phyloP scores from a whole-genome alignment of 1,139 yeast species.

The Suhomyces kunorum region DNA sequence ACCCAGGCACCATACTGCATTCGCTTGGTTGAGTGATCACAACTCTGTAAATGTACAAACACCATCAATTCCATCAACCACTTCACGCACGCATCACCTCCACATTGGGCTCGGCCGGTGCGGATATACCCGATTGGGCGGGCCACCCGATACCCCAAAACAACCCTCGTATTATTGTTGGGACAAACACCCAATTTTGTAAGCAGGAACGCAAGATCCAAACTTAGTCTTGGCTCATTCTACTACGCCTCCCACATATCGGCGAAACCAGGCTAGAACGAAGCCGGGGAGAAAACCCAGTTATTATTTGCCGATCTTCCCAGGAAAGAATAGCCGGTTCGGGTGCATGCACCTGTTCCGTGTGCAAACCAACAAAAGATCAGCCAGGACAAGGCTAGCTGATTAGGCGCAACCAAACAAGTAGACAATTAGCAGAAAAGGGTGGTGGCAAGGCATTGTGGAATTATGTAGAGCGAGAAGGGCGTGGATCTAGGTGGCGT shows the following conservation, averaged over 20 bases:
- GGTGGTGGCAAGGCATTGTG: conserved; percentile 1
- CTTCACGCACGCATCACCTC: not conserved
- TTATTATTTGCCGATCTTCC: not conserved
- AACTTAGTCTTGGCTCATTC: conserved; percentile 6
- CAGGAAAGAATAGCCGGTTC: conserved; percentile 2
- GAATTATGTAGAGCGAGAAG: conserved; percentile 1
- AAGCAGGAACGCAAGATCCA: conserved; percentile 7
- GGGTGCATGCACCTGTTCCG: not conserved
- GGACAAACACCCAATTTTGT: not conserved
- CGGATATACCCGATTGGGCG: not conserved
- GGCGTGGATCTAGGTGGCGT: not conserved
- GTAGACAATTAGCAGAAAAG: conserved; percentile 1
- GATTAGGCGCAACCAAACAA: conserved; percentile 3
- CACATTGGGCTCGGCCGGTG: not conserved
- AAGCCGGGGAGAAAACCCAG: not conserved
- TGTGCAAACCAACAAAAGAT: conserved; percentile 3
- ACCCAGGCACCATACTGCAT: no score
- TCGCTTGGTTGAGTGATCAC: no score
- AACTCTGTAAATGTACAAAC: no score
- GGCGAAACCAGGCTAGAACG: conserved; percentile 4
- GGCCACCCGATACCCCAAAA: not conserved
- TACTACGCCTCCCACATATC: conserved; percentile 4
- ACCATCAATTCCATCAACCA: not conserved
- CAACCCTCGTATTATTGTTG: not conserved
- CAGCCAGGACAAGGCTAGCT: conserved; percentile 4